Evolutionary conservation across 2,329 filamentous ascomycete species (phyloP).

Genomic region (Coniochaeta ligniaria): DNA sequence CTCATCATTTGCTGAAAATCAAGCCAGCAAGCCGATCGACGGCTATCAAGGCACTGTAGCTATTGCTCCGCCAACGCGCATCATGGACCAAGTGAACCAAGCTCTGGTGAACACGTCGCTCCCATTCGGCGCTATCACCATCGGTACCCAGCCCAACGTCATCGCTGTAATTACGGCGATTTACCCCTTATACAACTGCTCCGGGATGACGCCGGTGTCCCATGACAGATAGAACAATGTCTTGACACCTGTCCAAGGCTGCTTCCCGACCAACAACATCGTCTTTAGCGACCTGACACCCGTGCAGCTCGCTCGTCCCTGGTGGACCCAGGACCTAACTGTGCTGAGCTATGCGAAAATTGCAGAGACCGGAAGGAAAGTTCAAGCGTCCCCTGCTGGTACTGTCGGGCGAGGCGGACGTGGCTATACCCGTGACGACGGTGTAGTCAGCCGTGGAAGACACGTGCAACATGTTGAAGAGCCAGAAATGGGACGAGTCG

Average conservation of each 20-base stretch:
- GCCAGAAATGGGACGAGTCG: not conserved
- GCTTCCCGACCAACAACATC: not conserved
- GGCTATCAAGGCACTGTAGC: conserved; percentile 31
- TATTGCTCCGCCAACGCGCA: not conserved
- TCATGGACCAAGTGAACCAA: not conserved
- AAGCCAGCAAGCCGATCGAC: conserved; percentile 18
- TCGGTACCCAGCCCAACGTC: not conserved
- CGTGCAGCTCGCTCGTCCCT: not conserved
- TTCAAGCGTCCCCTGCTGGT: conserved; percentile 3
- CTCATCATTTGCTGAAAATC: conserved; percentile 20
- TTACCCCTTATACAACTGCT: not conserved
- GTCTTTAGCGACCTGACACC: not conserved
- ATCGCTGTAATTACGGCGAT: not conserved
- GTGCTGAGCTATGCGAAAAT: not conserved
- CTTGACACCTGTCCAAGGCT: not conserved
- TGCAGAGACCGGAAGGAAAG: not conserved
- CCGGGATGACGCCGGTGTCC: not conserved
- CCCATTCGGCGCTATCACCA: not conserved
- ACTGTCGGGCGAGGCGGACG: not conserved
- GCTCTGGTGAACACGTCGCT: not conserved
- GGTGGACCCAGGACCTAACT: not conserved
- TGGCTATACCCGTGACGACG: not conserved
- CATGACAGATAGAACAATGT: conserved; percentile 4
- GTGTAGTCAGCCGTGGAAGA: not conserved
- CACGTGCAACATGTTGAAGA: not conserved